Evolutionary conservation across 768 basidiomycete species (phyloP), one percentile per base, ranked within the genome.

Genomic region (Exsudoporus frostii): DNA sequence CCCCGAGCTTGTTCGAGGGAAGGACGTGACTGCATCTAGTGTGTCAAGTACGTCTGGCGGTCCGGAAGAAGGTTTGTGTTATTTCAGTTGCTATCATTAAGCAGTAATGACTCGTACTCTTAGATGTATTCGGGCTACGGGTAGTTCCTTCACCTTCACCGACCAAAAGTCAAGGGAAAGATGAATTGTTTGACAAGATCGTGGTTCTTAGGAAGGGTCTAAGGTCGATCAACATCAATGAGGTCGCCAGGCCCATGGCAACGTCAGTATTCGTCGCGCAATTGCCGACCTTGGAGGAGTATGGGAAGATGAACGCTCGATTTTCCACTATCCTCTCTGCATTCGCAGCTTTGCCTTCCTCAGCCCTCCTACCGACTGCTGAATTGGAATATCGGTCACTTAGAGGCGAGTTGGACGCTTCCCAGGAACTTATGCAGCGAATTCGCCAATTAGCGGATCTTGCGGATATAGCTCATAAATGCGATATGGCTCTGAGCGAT

Each of bases 401-500:
- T 43, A 76, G 70, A 50, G 67, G 65, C 24, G 90, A 93, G 51
- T 53, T 90, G n/a, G 74, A 79, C 22, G 74, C 66, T 17, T 79
- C 83, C 36, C 65, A 68, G 40, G 71, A 73, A 3, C 63, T 83
- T 42, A 68, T 90, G 62, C 70, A 75, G 30, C 77, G 76, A 40
- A 65, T 90, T 24, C 71, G 79, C 47, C 71, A 70, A 34, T 71
- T 94, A n/a, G 80, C 78, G 10, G 70, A 74, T n/a, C 71, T 92
- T 44, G 69, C 75, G 6, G 69, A 75, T 20, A 63, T 73, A 33
- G 66, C 86, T 9, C 74, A 75, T 25, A 64, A 66, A 19, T 91
- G 89, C 59, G 92, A 95, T 65, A 72, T 76, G n/a, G 81, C 84
- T 20, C 74, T 93, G 40, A 94, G 92, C 60, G 90, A 93, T 66